Evolutionary conservation across 2,329 filamentous ascomycete genomes (phyloP), one percentile per base, ranked within the genome.

Genomic region (Aspergillus pseudoglaucus): DNA sequence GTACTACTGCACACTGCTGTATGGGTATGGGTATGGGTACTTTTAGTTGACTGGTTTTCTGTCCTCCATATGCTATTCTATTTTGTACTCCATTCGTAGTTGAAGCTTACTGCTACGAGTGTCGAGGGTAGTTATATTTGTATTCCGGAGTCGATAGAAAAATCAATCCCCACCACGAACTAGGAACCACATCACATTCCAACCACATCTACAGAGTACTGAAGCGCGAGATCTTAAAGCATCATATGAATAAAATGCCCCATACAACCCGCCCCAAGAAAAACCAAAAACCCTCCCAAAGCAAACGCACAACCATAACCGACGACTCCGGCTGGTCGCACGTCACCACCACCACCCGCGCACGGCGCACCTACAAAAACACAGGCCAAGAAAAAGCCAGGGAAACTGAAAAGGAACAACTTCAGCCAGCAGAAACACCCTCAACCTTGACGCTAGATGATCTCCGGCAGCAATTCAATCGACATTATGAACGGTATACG

Each of bases 281-380:
- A 18, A 48, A 23, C n/a, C 42, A 50, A 18, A 25, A 14, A 39
- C 17, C 37, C 37, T 18, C 37, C 3, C 37, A 39, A 12, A 51
- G 59, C 41, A 71, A 69, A 53, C 66, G 66, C 33, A 55, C 65
- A 39, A 52, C 68, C 59, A 52, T 72, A 46, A 66, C 63, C 45
- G 69, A 69, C 54, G 48, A 60, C 18, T 59, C 69, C 42, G 70
- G 71, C 59, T 74, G 71, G 71, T 72, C 71, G 20, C 70, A 73
- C 53, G 61, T 74, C 50, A 65, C 66, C 17, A 69, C 58, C 30
- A 56, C 47, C 48, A 52, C 48, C 45, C 61, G 60, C 44, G 61
- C 59, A 38, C 58, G 59, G 62, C 30, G 54, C 41, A 38, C 38
- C 38, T 32, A 27, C 44, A 39, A 2, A 18, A 15, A 39, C 38